Base-by-base conservation (phyloP, 2,329 filamentous ascomycete genomes). In the Berkeleyomyces rouxiae region DNA sequence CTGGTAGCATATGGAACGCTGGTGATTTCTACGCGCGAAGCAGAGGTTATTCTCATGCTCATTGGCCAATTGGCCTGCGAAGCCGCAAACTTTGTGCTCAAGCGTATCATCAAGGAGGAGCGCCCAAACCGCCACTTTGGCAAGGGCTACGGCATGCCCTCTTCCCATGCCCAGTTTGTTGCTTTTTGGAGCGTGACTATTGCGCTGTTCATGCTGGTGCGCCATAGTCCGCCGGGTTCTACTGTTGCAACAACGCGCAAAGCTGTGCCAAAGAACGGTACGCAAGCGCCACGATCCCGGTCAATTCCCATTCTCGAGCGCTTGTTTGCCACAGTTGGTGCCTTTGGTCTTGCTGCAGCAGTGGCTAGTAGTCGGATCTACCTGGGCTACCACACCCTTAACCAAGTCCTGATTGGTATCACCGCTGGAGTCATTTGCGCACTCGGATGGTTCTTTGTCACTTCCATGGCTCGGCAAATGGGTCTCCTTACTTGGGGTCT, bases 121-220 rank as follows among this genome's bases (percentile, higher is more conserved):
- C 82, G 93, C 59, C 93, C 93, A 37, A 82, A 79, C 66, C 86
- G 86, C 82, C 86, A 78, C 79, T 84, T 91, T 70, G 91, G 90
- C 63, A 95, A 95, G 73, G 93, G 93, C 67, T 99, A 99, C 71
- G 95, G 93, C 68, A 99, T 99, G 95, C 93, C 93, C 61, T 80
- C 77, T 53, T 96, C 91, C 44, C 93, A 99, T 75, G 88, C 93
- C 7, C 93, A 99, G 76, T 99, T 96, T 72, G 87, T 92, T 65
- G 82, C 87, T 63, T 99, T 90, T 77, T 97, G 96, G 80, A 86
- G 89, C 64, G 76, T 95, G 63, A 93, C 88, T 66, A 76, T 97
- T 65, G 79, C 83, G 33, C 78, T 99, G 23, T 97, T 97, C 76
- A 79, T 99, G 53, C 79, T 96, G 55, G 77, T 91, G 65, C 59